Conservation (phyloP, 139 green algal genomes). For the Eudorina sp. region DNA sequence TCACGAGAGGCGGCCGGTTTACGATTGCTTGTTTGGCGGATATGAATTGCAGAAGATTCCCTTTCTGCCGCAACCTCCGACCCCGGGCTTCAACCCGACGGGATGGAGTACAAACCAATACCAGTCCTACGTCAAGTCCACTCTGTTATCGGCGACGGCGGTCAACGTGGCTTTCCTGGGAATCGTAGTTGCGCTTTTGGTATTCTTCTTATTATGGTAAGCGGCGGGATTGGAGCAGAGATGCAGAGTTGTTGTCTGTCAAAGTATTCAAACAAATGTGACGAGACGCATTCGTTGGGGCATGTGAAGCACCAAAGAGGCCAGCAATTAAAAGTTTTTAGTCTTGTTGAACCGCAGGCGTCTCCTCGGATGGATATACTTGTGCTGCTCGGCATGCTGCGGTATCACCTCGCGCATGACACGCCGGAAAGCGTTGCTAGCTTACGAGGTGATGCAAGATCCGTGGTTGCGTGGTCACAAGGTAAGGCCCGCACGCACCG, state of each 20-base stretch:
- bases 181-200: background rate
- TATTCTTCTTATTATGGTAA: conserved; percentile 11
- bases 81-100: conserved; percentile 7
- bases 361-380: background rate
- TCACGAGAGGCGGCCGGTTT: too few relatives aligned
- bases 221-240: too few relatives aligned
- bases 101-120: background rate
- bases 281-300: too few relatives aligned
- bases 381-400: background rate
- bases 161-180: conserved; percentile 2
- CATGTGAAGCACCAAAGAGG: too few relatives aligned
- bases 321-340: too few relatives aligned
- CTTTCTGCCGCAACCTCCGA: background rate
- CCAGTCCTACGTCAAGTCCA: background rate
- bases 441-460: conserved; percentile 35
- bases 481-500: background rate
- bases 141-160: background rate
- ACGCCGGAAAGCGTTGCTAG: background rate
- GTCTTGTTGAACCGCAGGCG: background rate
- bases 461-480: conserved; percentile 29
- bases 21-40: background rate
- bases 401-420: background rate
- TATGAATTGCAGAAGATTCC: conserved; percentile 38
- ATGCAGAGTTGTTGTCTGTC: too few relatives aligned
- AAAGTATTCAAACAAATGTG: too few relatives aligned